These are phyloP conservation scores for Huntiella moniliformis DNA, from an alignment of 2,329 filamentous ascomycete species.

Conservation along the genomic window DNA sequence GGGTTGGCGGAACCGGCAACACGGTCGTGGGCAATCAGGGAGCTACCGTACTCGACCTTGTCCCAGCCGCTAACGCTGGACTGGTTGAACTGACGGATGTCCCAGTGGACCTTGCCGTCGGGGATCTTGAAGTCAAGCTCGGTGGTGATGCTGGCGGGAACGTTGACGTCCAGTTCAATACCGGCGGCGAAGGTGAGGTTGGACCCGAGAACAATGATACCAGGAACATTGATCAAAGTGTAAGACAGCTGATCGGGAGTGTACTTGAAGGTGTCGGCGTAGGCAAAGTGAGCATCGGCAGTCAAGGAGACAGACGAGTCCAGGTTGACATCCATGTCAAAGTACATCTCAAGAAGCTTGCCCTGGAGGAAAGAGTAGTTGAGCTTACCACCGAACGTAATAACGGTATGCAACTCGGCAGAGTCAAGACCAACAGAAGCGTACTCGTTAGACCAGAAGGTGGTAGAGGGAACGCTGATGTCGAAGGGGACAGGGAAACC, in stretches of 20 bases:
- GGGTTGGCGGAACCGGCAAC: slow-evolving; percentile 19
- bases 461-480: slow-evolving; percentile 9
- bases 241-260: slow-evolving; percentile 18
- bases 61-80: slow-evolving; percentile 20
- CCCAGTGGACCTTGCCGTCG: slow-evolving; percentile 22
- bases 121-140: slow-evolving; percentile 18
- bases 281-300: slow-evolving; percentile 19
- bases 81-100: slow-evolving; percentile 18
- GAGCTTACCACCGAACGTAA: slow-evolving; percentile 25
- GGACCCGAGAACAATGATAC: slow-evolving; percentile 22
- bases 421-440: slow-evolving; percentile 20
- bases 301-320: slow-evolving; percentile 20
- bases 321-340: slow-evolving; percentile 24
- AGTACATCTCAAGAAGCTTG: slow-evolving; percentile 17
- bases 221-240: slow-evolving; percentile 21
- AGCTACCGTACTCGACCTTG: slow-evolving; percentile 18
- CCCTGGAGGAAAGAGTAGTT: slow-evolving; percentile 5
- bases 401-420: slow-evolving; percentile 19
- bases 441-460: slow-evolving; percentile 17
- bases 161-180: slow-evolving; percentile 19
- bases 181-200: slow-evolving; percentile 21
- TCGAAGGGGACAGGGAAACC: slow-evolving; percentile 2
- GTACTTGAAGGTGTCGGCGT: slow-evolving; percentile 20
- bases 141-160: slow-evolving; percentile 17
- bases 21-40: slow-evolving; percentile 18